Base-by-base conservation (phyloP, 306 rosid species). In the Quercus robur region DNA sequence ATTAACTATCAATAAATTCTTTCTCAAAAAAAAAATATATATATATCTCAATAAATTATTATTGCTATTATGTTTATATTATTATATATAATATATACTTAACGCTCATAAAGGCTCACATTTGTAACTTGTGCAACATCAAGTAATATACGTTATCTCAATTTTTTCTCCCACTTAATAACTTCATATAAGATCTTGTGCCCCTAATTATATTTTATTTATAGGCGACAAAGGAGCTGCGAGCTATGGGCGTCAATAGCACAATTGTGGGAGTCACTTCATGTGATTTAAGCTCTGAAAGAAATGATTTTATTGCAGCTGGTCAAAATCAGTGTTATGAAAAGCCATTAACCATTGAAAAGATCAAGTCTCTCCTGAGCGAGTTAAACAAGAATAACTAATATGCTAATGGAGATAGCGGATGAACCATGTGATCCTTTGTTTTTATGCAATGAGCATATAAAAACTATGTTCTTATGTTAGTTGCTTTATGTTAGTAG, bases 161-260 rank as follows among this genome's bases (percentile, higher is more conserved):
- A 17, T 13, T 54, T 54, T 13, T 54, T 54, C 5, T 54, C 19
- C 46, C 2, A 54, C 17, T 54, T 54, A 18, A 54, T 54, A 54
- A 54, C 57, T 54, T 54, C 19, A 13, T 54, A 54, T 54, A 54
- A 54, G 57, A 17, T 18, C 6, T 19, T 56, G 59, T 56, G 59
- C 20, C n/a, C 19, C 59, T 5, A 56, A 56, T 56, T 55, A 56
- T 17, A 19, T 19, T 56, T 6, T 64, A 28, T 5, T 31, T 49
- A 19, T 12, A 79, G 86, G 84, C 87, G 41, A 84, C 80, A 2
- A 67, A 10, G 82, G 87, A 84, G 49, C 62, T 84, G 4, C 23
- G 84, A 67, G 81, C 76, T 4, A 80, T 73, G 77, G 82, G 87
- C 0, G 78, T 84, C 1, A 21, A 80, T 11, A 74, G 70, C 55